phyloP scores from a whole-genome alignment of 345 rosid genomes.

The Zanthoxylum bungeanum region DNA sequence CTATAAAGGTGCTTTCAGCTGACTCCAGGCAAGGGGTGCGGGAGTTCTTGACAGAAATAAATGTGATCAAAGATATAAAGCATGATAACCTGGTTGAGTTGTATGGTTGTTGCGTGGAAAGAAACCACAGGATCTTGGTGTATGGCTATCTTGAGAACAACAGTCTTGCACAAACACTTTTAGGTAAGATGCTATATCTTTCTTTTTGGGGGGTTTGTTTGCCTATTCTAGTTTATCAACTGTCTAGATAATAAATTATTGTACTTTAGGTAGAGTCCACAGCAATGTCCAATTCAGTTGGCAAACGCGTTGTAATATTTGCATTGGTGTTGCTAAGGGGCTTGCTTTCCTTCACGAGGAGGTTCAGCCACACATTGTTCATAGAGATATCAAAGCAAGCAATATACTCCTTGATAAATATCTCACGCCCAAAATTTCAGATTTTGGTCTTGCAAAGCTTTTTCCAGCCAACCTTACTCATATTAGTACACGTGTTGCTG shows the following conservation, averaged over 20 bases:
- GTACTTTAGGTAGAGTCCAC: conserved; percentile 33
- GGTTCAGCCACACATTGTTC: conserved; percentile 55
- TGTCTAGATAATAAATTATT: background rate
- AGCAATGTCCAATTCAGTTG: conserved; percentile 52
- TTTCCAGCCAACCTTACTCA: conserved; percentile 60
- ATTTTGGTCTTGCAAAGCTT: conserved; percentile 79
- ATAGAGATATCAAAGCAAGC: conserved; percentile 79
- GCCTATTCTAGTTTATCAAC: conserved; percentile 3
- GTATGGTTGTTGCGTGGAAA: conserved; percentile 65
- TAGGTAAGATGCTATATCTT: conserved; percentile 33
- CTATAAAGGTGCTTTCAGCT: conserved; percentile 64
- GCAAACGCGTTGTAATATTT: conserved; percentile 45
- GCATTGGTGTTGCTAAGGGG: conserved; percentile 65
- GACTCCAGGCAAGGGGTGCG: conserved; percentile 58
- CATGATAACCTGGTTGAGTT: conserved; percentile 61
- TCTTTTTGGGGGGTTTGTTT: background rate
- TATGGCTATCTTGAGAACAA: conserved; percentile 71
- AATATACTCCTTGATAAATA: conserved; percentile 59
- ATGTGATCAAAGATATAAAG: conserved; percentile 48
- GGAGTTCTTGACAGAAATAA: conserved; percentile 69
- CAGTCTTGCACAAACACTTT: conserved; percentile 67
- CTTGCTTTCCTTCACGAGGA: conserved; percentile 74
- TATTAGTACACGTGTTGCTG: conserved; percentile 70
- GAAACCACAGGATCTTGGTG: conserved; percentile 57
- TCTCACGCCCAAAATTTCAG: conserved; percentile 63